A percentile compares a stretch with the other conserved stretches of the same genome.
These are phyloP conservation scores for Dentipellis sp. DNA, from an alignment of 768 basidiomycete species.

Conservation along the genomic window DNA sequence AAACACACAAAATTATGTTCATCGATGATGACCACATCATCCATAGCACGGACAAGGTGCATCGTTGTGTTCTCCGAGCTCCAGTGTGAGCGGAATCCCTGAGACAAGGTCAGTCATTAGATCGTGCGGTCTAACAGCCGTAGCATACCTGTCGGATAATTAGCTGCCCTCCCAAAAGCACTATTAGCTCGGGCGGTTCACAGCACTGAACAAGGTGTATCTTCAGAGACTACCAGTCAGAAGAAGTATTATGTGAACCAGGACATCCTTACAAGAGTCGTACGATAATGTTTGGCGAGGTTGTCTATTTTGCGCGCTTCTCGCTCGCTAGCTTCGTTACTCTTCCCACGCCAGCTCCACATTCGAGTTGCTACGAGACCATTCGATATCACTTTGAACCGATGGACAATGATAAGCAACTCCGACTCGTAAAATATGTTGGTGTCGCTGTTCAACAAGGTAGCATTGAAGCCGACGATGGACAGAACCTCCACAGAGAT, in stretches of 20 bases:
- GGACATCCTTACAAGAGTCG: constrained; percentile 40
- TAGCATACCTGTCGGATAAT: constrained; percentile 63
- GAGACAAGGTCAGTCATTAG: constrained; percentile 3
- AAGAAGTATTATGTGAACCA: background rate
- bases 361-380: constrained; percentile 61
- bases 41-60: constrained; percentile 54
- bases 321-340: constrained; percentile 39
- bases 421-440: constrained; percentile 71
- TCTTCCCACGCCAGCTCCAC: constrained; percentile 71
- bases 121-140: constrained; percentile 2
- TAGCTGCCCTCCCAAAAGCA: constrained; percentile 59
- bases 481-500: constrained; percentile 70
- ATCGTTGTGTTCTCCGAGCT: constrained; percentile 72
- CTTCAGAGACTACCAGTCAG: constrained; percentile 10
- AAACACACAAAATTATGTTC: constrained; percentile 59
- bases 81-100: constrained; percentile 74
- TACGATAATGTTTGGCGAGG: constrained; percentile 65
- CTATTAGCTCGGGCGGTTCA: constrained; percentile 56
- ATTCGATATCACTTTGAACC: constrained; percentile 53
- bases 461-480: constrained; percentile 42
- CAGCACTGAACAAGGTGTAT: constrained; percentile 43
- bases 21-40: constrained; percentile 51
- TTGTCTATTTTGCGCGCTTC: constrained; percentile 65
- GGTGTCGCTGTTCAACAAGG: constrained; percentile 32
- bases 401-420: constrained; percentile 56